Conservation (phyloP, 2,329 filamentous ascomycete genomes). For the Xylariales sp. region DNA sequence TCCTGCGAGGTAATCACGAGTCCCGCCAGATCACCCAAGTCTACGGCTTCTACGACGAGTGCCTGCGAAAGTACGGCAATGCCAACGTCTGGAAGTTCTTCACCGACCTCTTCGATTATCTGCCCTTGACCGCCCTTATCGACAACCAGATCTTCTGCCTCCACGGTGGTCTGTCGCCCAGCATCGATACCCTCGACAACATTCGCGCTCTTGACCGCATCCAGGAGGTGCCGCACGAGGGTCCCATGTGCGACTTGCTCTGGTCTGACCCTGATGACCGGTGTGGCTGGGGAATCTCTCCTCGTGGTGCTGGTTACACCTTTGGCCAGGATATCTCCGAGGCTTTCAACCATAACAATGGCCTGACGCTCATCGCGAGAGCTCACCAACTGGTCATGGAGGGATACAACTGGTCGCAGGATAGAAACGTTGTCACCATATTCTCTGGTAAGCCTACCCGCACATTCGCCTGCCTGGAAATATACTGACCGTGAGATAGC, state of each 20-base stretch:
- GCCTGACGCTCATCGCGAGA: slow-evolving; percentile 87
- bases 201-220: slow-evolving; percentile 93
- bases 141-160: slow-evolving; percentile 99
- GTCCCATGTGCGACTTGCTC: slow-evolving; percentile 94
- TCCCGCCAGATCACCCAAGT: slow-evolving; percentile 96
- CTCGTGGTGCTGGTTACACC: slow-evolving; percentile 89
- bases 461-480: not conserved
- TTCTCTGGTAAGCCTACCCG: slow-evolving; percentile 75
- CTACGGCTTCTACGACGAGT: slow-evolving; percentile 98
- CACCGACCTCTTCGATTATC: slow-evolving; percentile 97
- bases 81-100: slow-evolving; percentile 97
- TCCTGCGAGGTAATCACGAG: slow-evolving; percentile 94
- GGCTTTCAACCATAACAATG: slow-evolving; percentile 99
- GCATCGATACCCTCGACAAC: slow-evolving; percentile 91
- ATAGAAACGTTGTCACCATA: slow-evolving; percentile 96
- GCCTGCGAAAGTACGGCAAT: slow-evolving; percentile 89
- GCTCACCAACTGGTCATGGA: slow-evolving; percentile 99
- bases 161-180: slow-evolving; percentile 93
- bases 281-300: slow-evolving; percentile 93
- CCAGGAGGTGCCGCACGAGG: slow-evolving; percentile 97
- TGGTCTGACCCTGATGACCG: slow-evolving; percentile 98
- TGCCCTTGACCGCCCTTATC: slow-evolving; percentile 93
- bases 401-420: slow-evolving; percentile 99
- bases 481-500: slow-evolving; percentile 37
- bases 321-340: slow-evolving; percentile 97